Percentiles rank a stretch among this genome's conserved stretches.
Evolutionary conservation across 192 early-diverging fungal genomes (phyloP).

Genomic region (Coemansia sp.): DNA sequence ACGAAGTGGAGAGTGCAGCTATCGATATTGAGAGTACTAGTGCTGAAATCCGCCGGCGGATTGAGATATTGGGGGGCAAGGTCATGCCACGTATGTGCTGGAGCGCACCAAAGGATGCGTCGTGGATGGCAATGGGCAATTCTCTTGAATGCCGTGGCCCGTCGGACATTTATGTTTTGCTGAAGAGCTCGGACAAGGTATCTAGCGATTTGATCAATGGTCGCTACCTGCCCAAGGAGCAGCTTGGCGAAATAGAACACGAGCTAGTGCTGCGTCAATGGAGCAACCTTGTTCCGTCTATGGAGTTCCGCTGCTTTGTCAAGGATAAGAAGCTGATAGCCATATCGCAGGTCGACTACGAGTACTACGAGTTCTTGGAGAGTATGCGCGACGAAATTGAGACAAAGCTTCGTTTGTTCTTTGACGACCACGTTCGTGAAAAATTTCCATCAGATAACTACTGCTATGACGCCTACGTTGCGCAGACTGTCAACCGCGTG

Average conservation of each 20-base stretch:
- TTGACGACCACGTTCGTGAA: conserved; percentile 61
- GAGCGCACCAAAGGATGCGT: conserved; percentile 93
- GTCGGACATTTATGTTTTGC: conserved; percentile 82
- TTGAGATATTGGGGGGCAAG: conserved; percentile 73
- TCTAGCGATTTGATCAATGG: conserved; percentile 82
- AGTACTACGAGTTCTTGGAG: conserved; percentile 78
- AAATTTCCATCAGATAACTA: conserved; percentile 71
- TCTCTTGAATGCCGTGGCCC: conserved; percentile 76
- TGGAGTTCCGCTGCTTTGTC: conserved; percentile 98
- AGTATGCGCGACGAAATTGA: conserved; percentile 63
- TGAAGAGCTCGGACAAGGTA: conserved; percentile 94
- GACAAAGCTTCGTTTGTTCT: conserved; percentile 67
- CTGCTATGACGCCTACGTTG: conserved; percentile 91
- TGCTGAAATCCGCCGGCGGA: conserved; percentile 61
- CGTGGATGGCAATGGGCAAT: conserved; percentile 84
- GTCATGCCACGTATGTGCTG: conserved; percentile 97
- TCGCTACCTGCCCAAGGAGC: conserved; percentile 58
- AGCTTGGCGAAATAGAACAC: conserved; percentile 39
- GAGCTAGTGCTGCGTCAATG: conserved; percentile 88
- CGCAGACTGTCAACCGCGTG: conserved; percentile 59
- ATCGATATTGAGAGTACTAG: conserved; percentile 24
- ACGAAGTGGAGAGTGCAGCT: conserved; percentile 31
- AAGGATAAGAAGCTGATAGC: conserved; percentile 68
- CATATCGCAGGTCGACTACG: conserved; percentile 87
- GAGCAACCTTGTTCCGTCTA: conserved; percentile 85